Evolutionary conservation across 2,329 filamentous ascomycete genomes (phyloP), one percentile per base, ranked within the genome.

Genomic region (Calonectria pauciramosa): DNA sequence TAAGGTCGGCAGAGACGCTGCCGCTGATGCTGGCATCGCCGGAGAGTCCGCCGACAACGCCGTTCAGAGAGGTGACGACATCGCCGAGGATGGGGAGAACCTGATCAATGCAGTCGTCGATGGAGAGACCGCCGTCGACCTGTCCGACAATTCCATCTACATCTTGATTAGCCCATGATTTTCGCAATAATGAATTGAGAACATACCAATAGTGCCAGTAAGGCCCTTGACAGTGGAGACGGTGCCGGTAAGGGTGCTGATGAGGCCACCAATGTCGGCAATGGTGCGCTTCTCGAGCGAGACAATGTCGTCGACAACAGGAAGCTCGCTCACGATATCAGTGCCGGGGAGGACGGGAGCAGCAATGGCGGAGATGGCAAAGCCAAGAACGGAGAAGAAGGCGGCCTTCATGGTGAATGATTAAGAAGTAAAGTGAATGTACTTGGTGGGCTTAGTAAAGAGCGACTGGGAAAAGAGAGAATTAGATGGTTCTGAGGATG

Each of bases 331-430:
- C 13, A 60, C n/a, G 18, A 41, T 28, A 13, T 38, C 56, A 11
- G 36, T 23, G 30, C 16, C 34, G 18, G 34, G 34, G 13, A 38
- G 34, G 11, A 60, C n/a, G 20, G 56, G 56, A 9, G 56, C 56
- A 32, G 56, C 56, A 60, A 60, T 60, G 56, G 56, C 56, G 5
- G 56, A 60, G 32, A 60, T 41, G 34, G 56, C 56, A 36, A 60
- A 36, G 34, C 34, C 56, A 60, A 60, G 13, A 41, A 32, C 36
- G 16, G 56, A 41, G 56, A 60, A 60, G 34, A 60, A 38, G 26
- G 56, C n/a, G 34, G 56, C 34, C 56, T 60, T 60, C 56, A 60
- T 60, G 56, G 34, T 60, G 56, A 60, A 60, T 60, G 4, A 26
- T 60, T 23, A 41, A 32, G 9, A 34, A n/a, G 9, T 32, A 4